Percentiles rank a stretch among this genome's conserved stretches.
These are phyloP conservation scores for Carpinus fangiana DNA, from an alignment of 306 rosid species.

Conservation along the genomic window DNA sequence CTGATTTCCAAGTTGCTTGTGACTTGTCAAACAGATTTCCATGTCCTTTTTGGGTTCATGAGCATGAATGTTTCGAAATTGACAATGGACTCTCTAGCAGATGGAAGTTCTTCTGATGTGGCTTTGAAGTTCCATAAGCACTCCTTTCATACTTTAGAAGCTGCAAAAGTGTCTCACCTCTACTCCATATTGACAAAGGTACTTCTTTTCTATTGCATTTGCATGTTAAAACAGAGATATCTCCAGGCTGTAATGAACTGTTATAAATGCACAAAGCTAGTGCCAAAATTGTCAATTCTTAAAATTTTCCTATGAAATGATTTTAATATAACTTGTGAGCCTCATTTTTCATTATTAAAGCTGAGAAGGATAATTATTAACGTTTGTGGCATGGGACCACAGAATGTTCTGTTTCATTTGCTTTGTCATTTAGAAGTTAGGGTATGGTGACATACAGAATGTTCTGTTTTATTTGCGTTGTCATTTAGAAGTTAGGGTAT, in stretches of 20 bases:
- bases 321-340: not conserved
- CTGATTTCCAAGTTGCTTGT: slow-evolving; percentile 60
- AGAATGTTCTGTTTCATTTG: not conserved
- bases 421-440: too few species aligned
- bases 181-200: slow-evolving; percentile 74
- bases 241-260: not conserved
- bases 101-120: slow-evolving; percentile 44
- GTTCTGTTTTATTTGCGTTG: not conserved
- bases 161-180: slow-evolving; percentile 65
- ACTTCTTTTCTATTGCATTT: slow-evolving; percentile 7
- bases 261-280: not conserved
- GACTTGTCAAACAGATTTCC: slow-evolving; percentile 67
- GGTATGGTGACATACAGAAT: not conserved
- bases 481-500: not conserved
- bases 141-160: slow-evolving; percentile 46
- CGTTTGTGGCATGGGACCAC: not conserved
- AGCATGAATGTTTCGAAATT: slow-evolving; percentile 38
- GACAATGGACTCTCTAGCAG: slow-evolving; percentile 40
- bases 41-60: slow-evolving; percentile 70
- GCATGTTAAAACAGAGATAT: not conserved
- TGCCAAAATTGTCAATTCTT: not conserved
- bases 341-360: not conserved
- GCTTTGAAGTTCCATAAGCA: slow-evolving; percentile 35
- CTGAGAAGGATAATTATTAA: not conserved
- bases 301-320: not conserved